These are phyloP conservation scores for Acmispon strigosus DNA, from an alignment of 306 rosid species.

Conservation along the genomic window DNA sequence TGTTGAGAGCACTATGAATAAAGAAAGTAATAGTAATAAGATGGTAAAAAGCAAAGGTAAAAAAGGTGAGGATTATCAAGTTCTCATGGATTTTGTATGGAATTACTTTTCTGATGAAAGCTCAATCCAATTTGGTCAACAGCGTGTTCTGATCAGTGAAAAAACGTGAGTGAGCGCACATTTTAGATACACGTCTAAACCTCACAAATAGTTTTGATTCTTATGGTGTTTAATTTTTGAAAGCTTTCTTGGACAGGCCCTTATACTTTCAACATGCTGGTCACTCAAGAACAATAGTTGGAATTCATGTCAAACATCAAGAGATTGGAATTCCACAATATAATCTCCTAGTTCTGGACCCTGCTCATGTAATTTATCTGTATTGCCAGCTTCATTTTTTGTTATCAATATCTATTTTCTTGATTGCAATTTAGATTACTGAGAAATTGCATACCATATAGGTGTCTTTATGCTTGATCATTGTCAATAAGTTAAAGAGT, in stretches of 20 bases:
- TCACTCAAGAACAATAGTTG: constrained; percentile 80
- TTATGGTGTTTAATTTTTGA: constrained; percentile 19
- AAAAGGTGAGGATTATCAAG: constrained; percentile 41
- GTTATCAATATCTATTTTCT: constrained; percentile 2
- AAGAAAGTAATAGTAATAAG: background rate
- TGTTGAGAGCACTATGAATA: constrained; percentile 19
- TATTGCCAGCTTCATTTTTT: constrained; percentile 1
- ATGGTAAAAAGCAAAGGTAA: constrained; percentile 13
- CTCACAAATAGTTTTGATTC: constrained; percentile 5
- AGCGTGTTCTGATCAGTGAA: constrained; percentile 39
- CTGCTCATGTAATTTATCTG: constrained; percentile 56
- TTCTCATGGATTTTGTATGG: constrained; percentile 80
- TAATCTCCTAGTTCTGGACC: constrained; percentile 71
- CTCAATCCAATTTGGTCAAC: constrained; percentile 26
- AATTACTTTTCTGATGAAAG: constrained; percentile 63
- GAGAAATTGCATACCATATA: background rate
- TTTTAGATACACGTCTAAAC: background rate
- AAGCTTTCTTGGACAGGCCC: constrained; percentile 48
- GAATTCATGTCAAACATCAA: constrained; percentile 61
- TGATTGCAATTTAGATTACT: background rate
- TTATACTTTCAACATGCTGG: constrained; percentile 89
- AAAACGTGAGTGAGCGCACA: constrained; percentile 47
- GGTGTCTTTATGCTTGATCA: background rate
- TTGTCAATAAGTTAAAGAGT: background rate
- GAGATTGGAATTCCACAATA: constrained; percentile 28